phyloP scores from a whole-genome alignment of 345 rosid genomes.

The Syzygium jambos region DNA sequence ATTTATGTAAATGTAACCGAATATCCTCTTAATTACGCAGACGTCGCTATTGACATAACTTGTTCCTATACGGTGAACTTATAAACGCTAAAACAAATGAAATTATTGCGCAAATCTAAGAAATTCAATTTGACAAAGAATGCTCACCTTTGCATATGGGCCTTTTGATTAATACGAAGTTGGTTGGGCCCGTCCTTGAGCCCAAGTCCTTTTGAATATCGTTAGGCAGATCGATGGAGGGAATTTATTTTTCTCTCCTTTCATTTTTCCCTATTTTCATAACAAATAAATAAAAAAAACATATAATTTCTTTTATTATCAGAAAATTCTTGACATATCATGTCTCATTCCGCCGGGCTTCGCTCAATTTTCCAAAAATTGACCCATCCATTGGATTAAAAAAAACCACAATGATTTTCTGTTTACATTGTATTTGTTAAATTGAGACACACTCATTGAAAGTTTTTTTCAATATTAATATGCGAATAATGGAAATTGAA shows the following conservation, averaged over 20 bases:
- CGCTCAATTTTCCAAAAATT: too few species aligned
- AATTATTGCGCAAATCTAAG: neutral
- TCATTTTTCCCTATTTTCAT: neutral
- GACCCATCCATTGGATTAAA: too few species aligned
- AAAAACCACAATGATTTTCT: too few species aligned
- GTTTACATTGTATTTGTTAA: too few species aligned
- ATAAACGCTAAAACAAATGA: neutral
- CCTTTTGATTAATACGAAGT: neutral
- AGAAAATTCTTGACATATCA: neutral
- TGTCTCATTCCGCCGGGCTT: too few species aligned
- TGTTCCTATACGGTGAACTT: neutral
- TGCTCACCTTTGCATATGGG: neutral
- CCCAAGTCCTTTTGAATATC: neutral
- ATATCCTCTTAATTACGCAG: neutral
- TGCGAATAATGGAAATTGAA: neutral
- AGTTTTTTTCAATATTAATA: too few species aligned
- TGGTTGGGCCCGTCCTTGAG: neutral
- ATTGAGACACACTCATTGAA: neutral
- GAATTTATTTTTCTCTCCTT: neutral
- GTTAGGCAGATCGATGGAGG: neutral
- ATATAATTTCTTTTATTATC: too few species aligned
- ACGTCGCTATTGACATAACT: neutral
- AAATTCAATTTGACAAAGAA: neutral
- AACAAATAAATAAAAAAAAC: neutral
- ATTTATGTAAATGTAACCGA: neutral